Evolutionary conservation across 768 basidiomycete species (phyloP), one percentile per base, ranked within the genome.

Genomic region (Mycena chlorophos): DNA sequence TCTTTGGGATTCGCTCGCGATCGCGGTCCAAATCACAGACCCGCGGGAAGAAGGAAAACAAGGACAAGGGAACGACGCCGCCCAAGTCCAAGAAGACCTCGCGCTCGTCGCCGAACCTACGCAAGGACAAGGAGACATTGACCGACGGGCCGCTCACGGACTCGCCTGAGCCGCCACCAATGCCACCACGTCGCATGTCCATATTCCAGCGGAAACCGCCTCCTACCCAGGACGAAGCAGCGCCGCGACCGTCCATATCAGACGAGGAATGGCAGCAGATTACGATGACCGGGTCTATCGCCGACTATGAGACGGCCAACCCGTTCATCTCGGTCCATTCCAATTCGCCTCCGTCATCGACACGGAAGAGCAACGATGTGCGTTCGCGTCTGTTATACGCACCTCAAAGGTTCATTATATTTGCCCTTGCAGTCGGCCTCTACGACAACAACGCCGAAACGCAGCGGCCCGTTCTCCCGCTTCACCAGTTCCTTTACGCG

Each of bases 191-290:
- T 19, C 31, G 56, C 19, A 38, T 57, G 8, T 58, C 60, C 19
- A 39, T 62, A 6, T 62, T 62, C 17, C 53, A 49, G 13, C 60
- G 60, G 19, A 58, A 47, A 31, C 23, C 40, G 19, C 29, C 28
- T n/a, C 30, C 50, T 1, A 37, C 43, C 10, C 54, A 49, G 2
- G 34, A 55, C 13, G 56, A 57, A 43, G 45, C 23, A 13, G 42
- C 52, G 29, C 56, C 56, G 6, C 46, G 60, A 4, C 54, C 60
- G 16, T 62, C 60, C 4, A 55, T 62, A 38, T 55, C 60, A 2
- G 60, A 62, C 50, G 60, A 62, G 20, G 60, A 62, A 26, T 62
- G 60, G 60, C 60, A 62, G 46, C 60, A 58, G 43, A 53, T 62
- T n/a, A 62, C 56, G 2, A 57, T 62, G 25, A 62, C 60, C 20